phyloP scores from a whole-genome alignment of 2,329 filamentous ascomycete genomes.

The Colletotrichum nymphaeae region DNA sequence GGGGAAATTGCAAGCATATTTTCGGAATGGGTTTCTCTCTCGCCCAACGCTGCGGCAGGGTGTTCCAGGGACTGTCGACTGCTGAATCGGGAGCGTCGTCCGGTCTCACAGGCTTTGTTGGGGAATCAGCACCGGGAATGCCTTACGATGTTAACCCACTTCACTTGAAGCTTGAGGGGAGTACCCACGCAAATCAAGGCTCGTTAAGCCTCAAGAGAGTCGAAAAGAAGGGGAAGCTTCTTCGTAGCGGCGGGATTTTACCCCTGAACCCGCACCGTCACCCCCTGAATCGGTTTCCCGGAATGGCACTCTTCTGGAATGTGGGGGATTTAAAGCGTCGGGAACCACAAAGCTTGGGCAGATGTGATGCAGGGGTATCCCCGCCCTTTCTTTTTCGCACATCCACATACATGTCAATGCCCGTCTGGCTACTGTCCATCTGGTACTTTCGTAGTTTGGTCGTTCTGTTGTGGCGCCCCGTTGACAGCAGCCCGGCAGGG shows the following conservation, averaged over 20 bases:
- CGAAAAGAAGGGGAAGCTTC: background rate
- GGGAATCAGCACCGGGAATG: background rate
- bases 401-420: background rate
- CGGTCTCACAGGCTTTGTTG: background rate
- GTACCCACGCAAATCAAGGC: background rate
- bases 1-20: conserved; percentile 15
- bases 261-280: background rate
- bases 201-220: background rate
- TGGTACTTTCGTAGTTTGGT: background rate
- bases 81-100: background rate
- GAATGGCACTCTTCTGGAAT: conserved; percentile 13
- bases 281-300: background rate
- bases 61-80: background rate
- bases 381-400: background rate
- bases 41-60: background rate
- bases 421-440: background rate
- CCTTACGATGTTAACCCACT: background rate
- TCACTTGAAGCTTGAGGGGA: background rate
- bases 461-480: background rate
- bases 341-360: conserved; percentile 25
- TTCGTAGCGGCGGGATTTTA: background rate
- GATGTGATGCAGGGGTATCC: conserved; percentile 2
- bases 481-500: conserved; percentile 18
- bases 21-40: background rate
- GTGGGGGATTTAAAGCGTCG: conserved; percentile 17